These are phyloP conservation scores for Gonium pectorale DNA, from an alignment of 139 green algal species.

Conservation along the genomic window DNA sequence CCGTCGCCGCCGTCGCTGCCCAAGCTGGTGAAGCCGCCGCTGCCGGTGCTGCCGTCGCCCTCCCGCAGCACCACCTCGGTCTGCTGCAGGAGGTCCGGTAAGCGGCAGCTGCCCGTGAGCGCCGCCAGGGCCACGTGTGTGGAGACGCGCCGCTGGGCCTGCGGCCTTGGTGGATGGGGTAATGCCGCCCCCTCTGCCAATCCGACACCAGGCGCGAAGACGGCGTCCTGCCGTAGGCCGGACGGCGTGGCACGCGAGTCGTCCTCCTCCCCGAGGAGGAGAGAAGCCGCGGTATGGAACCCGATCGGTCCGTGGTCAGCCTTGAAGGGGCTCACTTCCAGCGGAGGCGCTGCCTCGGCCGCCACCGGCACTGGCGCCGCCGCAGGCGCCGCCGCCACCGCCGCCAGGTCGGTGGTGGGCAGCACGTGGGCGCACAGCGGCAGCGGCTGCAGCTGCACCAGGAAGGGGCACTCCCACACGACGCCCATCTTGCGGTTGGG, in stretches of 20 bases:
- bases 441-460: conserved; percentile 54
- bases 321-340: too few species aligned
- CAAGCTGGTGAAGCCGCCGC: not conserved
- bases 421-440: conserved; percentile 40
- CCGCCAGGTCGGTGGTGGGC: conserved; percentile 30
- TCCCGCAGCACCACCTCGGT: not conserved
- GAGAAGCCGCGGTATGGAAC: too few species aligned
- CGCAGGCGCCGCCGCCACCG: not conserved
- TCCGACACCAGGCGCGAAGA: too few species aligned
- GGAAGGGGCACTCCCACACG: conserved; percentile 71
- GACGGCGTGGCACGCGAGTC: too few species aligned
- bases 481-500: conserved; percentile 27
- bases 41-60: not conserved
- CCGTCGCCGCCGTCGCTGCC: not conserved
- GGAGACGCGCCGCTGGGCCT: not conserved
- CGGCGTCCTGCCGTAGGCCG: too few species aligned
- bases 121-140: not conserved
- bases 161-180: not conserved
- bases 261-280: too few species aligned
- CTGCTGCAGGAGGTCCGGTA: conserved; percentile 1
- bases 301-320: too few species aligned
- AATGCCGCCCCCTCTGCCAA: too few species aligned
- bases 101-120: not conserved
- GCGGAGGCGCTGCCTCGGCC: not conserved
- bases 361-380: not conserved